Conservation (phyloP, 148 eudicot genomes). For the Drosera capensis region DNA sequence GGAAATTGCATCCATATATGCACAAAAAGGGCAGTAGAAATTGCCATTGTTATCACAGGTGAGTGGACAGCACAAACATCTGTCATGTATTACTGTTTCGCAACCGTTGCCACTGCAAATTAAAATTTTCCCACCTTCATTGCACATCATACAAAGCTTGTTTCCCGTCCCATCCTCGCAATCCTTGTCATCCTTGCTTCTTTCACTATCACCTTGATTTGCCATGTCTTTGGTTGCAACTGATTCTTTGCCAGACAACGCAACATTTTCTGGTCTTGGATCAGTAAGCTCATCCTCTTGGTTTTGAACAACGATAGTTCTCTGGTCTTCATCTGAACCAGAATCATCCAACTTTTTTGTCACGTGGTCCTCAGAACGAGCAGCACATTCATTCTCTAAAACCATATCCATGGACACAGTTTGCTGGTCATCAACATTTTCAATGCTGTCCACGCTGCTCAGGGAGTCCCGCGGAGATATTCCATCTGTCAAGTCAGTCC, state of each 20-base stretch:
- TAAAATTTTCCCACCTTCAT: constrained; percentile 43
- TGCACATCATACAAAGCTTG: constrained; percentile 56
- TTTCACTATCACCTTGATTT: constrained; percentile 7
- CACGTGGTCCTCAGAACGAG: background rate
- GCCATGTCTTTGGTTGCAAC: constrained; percentile 1
- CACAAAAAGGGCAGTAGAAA: constrained; percentile 77
- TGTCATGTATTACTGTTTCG: constrained; percentile 46
- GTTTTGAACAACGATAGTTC: constrained; percentile 6
- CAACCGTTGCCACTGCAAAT: constrained; percentile 43
- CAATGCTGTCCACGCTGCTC: no score
- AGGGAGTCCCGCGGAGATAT: constrained; percentile 4
- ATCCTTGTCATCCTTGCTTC: constrained; percentile 15
- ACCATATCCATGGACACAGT: no score
- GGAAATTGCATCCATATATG: constrained; percentile 48
- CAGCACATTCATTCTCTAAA: no score
- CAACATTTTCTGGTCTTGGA: constrained; percentile 5
- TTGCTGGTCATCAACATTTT: no score
- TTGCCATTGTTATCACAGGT: constrained; percentile 32
- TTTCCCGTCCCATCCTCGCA: constrained; percentile 17
- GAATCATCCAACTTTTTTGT: background rate
- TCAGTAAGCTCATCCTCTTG: constrained; percentile 7
- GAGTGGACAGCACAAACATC: constrained; percentile 41
- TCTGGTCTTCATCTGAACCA: background rate
- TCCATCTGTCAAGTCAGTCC: constrained; percentile 8
- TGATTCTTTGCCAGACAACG: background rate